Evolutionary conservation across 2,329 filamentous ascomycete genomes (phyloP), one percentile per base, ranked within the genome.

Genomic region (Aspergillus sp.): DNA sequence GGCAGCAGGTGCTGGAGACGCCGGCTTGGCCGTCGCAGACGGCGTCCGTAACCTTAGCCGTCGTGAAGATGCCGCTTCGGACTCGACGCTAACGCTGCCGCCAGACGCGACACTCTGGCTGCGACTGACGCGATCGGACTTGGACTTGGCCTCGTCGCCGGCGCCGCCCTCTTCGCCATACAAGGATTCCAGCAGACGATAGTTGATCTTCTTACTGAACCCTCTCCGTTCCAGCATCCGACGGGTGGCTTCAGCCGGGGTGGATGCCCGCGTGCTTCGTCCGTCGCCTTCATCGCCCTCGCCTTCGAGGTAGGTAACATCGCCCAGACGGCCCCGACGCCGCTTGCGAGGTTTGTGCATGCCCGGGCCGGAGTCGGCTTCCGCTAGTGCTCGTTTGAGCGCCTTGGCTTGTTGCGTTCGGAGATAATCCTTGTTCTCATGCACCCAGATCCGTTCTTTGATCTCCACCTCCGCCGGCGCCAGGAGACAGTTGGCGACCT

Each of bases 391-490:
- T 49, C 82, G 79, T 35, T 85, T 80, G 47, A 94, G 84, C 5
- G 85, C 76, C 66, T 93, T 94, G 50, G 86, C 82, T 61, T 96
- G 89, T 61, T 94, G 85, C 42, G 82, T 79, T 6, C 91, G 86
- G 35, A 98, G 75, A 79, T 90, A 98, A 55, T 94, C 88, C 63
- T 93, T 89, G 67, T 98, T 97, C 62, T 90, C 83, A 49, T 91
- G 90, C 39, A 94, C 82, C 93, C 93, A 98, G 44, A 97, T 86
- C 49, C 82, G 81, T 65, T 96, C 90, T 65, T 96, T 97, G 61
- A 89, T 80, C 32, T 79, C 79, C 2, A 83, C 80, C 68, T 97
- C 90, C 3, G 81, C 79, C 1, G 83, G 78, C 0, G 77, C 79
- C 4, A 97, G 75, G 33, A 89, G 68, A 60, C 90, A 95, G 57